Evolutionary conservation across 2,329 filamentous ascomycete species (phyloP), one percentile per base, ranked within the genome.

Genomic region (Diplodia intermedia): DNA sequence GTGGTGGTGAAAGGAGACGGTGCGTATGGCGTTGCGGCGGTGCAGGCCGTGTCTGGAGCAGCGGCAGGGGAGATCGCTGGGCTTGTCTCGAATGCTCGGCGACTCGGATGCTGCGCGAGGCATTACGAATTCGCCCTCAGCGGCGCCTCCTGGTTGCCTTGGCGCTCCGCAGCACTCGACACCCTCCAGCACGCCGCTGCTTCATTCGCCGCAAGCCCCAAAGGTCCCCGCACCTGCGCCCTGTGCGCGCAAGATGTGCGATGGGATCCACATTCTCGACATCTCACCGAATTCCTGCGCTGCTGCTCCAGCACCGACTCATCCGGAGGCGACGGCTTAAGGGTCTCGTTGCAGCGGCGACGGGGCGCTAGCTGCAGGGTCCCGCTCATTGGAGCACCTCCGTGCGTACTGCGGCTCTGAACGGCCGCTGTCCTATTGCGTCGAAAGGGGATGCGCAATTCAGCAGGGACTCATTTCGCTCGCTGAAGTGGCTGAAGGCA

Each of bases 111-210:
- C 33, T 50, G 47, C 43, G 47, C 33, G 47, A 52, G 50, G 47
- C 50, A 65, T 65, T 65, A 65, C 62, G 62, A 65, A 65, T 55
- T 63, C 60, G 60, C 60, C 60, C 60, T 63, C 60, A 63, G 60
- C 8, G 12, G 29, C 60, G 60, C 60, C 60, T 63, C 60, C 60
- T 63, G 18, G 60, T 33, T 55, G 33, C 61, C 52, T 55, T 65
- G 62, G 62, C 62, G 50, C 36, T 15, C 26, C 47, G 31, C 47
- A 40, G 20, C 61, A 33, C 40, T 18, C 40, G 43, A 20, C 43
- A 8, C 8, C 43, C 7, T 47, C 43, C 43, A n/a, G 43, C 40
- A 12, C 57, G 40, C 40, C 57, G 56, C 57, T 33, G 57, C 57
- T 62, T 50, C 57, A 62, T 50, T 31, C 60, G 60, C 47, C 40